A percentile compares a stretch with the other conserved stretches of the same genome.
Conservation (phyloP, 345 rosid species). For the Salix brachista region DNA sequence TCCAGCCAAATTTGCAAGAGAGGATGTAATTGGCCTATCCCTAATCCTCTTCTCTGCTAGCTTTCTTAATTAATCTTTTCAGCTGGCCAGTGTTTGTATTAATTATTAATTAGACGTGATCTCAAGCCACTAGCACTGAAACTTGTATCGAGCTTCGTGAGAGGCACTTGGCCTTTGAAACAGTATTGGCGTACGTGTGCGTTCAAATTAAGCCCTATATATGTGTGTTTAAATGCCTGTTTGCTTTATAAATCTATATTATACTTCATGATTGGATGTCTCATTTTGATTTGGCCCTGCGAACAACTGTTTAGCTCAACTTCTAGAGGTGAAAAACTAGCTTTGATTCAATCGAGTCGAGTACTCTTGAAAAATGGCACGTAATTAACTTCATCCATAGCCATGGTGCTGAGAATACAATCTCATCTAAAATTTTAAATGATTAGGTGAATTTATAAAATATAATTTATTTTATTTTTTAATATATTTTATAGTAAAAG, state of each 20-base stretch:
- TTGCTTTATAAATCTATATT: background rate
- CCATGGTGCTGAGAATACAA: too few relatives aligned
- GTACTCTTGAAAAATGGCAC: too few relatives aligned
- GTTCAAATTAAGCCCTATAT: background rate
- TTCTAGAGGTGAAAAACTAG: too few relatives aligned
- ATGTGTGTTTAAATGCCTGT: background rate
- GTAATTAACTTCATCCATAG: too few relatives aligned
- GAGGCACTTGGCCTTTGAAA: background rate
- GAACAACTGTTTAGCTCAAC: too few relatives aligned
- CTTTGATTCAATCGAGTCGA: too few relatives aligned
- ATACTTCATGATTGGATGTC: background rate
- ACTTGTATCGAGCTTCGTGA: background rate
- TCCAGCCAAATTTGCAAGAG: conserved; percentile 57
- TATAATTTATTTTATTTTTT: too few relatives aligned
- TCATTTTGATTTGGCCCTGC: background rate
- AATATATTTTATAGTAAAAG: too few relatives aligned
- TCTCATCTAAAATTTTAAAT: too few relatives aligned
- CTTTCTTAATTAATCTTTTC: background rate
- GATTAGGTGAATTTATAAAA: too few relatives aligned
- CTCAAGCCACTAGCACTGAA: too few relatives aligned
- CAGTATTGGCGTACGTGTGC: background rate
- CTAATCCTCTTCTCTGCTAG: background rate
- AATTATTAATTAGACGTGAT: background rate
- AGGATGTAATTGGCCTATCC: conserved; percentile 32
- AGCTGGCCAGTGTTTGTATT: background rate